Evolutionary conservation across 768 basidiomycete species (phyloP).

Genomic region (Amanita fuliginea): DNA sequence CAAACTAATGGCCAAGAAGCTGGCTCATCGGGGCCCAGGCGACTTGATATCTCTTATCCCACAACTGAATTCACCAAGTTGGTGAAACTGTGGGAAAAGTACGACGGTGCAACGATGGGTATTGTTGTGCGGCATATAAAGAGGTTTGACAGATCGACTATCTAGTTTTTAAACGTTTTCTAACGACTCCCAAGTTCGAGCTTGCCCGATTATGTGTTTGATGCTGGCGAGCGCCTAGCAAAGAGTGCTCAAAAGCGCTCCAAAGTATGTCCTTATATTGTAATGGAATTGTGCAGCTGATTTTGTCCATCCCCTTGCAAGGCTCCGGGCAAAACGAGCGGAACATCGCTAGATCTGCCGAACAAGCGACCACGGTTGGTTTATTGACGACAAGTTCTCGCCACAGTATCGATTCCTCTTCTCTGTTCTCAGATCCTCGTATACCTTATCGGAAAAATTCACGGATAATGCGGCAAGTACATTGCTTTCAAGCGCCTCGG

Average conservation of each 20-base stretch:
- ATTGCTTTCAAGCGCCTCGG: conserved; percentile 16
- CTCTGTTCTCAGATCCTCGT: conserved; percentile 34
- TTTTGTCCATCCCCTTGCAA: conserved; percentile 22
- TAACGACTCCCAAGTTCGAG: conserved; percentile 35
- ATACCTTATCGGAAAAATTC: conserved; percentile 26
- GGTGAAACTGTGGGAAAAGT: conserved; percentile 94
- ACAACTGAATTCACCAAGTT: conserved; percentile 91
- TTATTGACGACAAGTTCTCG: conserved; percentile 15
- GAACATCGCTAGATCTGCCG: conserved; percentile 60
- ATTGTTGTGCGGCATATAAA: conserved; percentile 90
- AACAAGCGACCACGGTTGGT: conserved; percentile 77
- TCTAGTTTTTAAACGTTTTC: background rate
- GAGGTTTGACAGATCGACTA: conserved; percentile 38
- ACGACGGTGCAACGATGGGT: conserved; percentile 86
- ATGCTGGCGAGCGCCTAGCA: conserved; percentile 68
- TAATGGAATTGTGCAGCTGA: conserved; percentile 4
- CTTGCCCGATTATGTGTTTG: conserved; percentile 77
- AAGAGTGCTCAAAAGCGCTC: conserved; percentile 63
- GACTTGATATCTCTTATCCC: conserved; percentile 93
- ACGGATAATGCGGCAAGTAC: conserved; percentile 28
- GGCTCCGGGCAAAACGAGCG: conserved; percentile 49
- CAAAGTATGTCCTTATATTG: conserved; percentile 34
- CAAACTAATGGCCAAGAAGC: conserved; percentile 30
- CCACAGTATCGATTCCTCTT: conserved; percentile 13
- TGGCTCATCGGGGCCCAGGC: conserved; percentile 66